Conservation (phyloP, 2,329 filamentous ascomycete genomes). For the Parafenestella ontariensis region DNA sequence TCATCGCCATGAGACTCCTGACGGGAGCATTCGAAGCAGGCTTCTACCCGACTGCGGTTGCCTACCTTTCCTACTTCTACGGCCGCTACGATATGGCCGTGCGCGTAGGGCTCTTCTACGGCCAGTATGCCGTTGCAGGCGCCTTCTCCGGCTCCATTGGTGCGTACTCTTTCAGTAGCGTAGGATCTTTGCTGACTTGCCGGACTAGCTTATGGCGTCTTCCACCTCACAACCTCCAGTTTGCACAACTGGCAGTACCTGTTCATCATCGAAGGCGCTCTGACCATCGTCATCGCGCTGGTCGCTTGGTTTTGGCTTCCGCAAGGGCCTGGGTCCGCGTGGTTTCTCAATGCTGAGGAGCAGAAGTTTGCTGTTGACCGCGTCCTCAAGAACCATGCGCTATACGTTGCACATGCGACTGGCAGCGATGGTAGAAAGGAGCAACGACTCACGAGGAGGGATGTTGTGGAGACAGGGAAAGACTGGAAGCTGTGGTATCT, state of each 20-base stretch:
- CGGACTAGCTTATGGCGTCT: conserved; percentile 46
- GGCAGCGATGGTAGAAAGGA: conserved; percentile 5
- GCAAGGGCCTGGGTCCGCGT: conserved; percentile 36
- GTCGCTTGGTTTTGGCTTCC: conserved; percentile 37
- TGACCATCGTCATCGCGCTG: conserved; percentile 40
- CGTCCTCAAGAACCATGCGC: conserved; percentile 22
- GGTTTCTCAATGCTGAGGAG: conserved; percentile 48
- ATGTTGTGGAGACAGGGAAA: conserved; percentile 21
- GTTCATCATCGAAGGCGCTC: conserved; percentile 52
- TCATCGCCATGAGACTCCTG: conserved; percentile 30
- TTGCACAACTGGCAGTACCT: conserved; percentile 58
- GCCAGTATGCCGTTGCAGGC: conserved; percentile 51
- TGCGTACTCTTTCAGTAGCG: conserved; percentile 2
- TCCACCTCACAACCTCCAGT: conserved; percentile 54
- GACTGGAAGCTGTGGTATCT: conserved; percentile 35
- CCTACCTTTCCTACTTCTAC: conserved; percentile 62
- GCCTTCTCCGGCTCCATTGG: conserved; percentile 52
- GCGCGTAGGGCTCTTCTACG: conserved; percentile 55
- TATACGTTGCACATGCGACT: conserved; percentile 1
- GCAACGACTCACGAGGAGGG: conserved; percentile 20
- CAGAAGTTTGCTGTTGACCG: conserved; percentile 21
- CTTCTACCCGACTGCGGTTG: conserved; percentile 62
- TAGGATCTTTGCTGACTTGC: conserved; percentile 4
- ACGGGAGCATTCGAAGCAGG: conserved; percentile 60
- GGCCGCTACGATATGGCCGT: conserved; percentile 51